Base-by-base conservation (phyloP, 2,329 filamentous ascomycete species). In the Trichoderma endophyticum region DNA sequence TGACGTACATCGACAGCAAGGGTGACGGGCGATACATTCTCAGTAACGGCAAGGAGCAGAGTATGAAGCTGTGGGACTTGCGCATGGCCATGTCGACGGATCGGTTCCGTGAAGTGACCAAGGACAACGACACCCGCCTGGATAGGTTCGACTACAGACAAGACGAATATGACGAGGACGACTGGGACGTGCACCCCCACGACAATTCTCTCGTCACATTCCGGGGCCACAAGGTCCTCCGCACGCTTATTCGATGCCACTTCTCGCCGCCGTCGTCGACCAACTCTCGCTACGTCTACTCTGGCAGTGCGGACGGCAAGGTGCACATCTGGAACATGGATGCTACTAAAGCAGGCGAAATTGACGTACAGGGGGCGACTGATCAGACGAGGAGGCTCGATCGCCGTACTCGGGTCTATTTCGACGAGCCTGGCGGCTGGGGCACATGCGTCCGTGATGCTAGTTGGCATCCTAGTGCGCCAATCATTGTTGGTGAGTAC, bases 51-150 rank as follows among this genome's bases (percentile, higher is more conserved):
- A 99, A 98, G 79, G 96, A 99, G 79, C 96, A 98, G 81, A 95
- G 91, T 56, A 97, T 97, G 89, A 98, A 98, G 82, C 87, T 99
- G 0, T 99, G 96, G 96, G 96, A 99, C 80, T 80, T 98, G 71
- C 88, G 95, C 66, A 97, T 93, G 86, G 95, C 94, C 87, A 93
- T 96, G 85, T 90, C 90, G 6, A 91, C 92, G 1, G 87, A 90
- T 39, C 84, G 86, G 67, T 92, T 89, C 72, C 84, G 86, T 60
- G 81, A 84, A 36, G 83, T 90, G 68, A 85, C 90, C 73, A 86
- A 88, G 5, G 82, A 84, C n/a, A 81, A 84, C 54, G 85, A 88
- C 76, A 89, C 87, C 1, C 80, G 81, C 26, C 79, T 80, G 28
- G 89, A 87, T 59, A 85, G 87, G 73, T 95, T 93, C 78, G 93